Base-by-base conservation (phyloP, 805 yeast species). In the Pichia phayaonensis region DNA sequence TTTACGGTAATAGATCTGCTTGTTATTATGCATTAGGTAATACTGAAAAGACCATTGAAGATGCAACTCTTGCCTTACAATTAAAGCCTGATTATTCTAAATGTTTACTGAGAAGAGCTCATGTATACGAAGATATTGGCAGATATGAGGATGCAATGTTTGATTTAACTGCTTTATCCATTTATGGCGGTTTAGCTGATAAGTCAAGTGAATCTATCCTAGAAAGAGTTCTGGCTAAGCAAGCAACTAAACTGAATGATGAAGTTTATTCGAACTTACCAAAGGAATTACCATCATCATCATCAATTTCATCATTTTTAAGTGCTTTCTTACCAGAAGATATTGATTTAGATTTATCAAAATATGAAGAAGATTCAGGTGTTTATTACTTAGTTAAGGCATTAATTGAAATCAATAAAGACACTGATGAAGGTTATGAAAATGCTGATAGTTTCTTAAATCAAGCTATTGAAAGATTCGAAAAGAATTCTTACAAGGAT, bases 1-100 rank as follows among this genome's bases (percentile, higher is more conserved):
- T 79, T 72, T 92, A 84, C 72, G 89, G 97, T 54, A 94, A 94
- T 75, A 83, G 97, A 70, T 90, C 98, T 27, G 99, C 99, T 18
- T 92, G 97, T 70, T 86, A 86, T 71, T 86, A 90, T 47, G 88
- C 95, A 10, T 73, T 87, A 58, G 79, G 82, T 56, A 80, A 90
- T 55, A 82, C 80, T 65, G 89, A 87, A 60, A 84, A 89, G 65
- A 96, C 90, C 44, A 77, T 94, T 56, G 86, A 81, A 59, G 97
- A 90, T 67, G 86, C 97, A 51, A 80, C 96, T 21, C 78, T 76
- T 54, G 99, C 98, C 27, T 76, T 94, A 61, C 77, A 81, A 60
- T 72, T 92, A 61, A 86, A 89, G 66, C 96, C 96, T 13, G 92
- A 86, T 65, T 92, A 94, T 71, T 73, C 87, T 61, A 94, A 94